Percentiles rank a stretch among this genome's conserved stretches.
Conservation (phyloP, 2,329 filamentous ascomycete species). For the Colletotrichum spinosum region DNA sequence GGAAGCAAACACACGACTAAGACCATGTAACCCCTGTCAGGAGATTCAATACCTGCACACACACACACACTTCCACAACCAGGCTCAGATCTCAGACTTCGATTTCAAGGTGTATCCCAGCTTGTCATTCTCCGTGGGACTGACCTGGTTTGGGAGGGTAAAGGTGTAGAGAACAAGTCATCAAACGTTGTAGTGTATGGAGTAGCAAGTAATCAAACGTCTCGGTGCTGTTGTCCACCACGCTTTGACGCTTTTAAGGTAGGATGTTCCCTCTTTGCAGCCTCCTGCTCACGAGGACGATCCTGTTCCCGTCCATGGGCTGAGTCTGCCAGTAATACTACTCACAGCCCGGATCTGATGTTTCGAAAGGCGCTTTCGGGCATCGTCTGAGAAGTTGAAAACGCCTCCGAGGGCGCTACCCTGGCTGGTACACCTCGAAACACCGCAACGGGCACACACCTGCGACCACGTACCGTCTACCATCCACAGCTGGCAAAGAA, state of each 20-base stretch:
- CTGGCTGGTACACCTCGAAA: slow-evolving; percentile 20
- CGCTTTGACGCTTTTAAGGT: slow-evolving; percentile 33
- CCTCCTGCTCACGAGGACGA: slow-evolving; percentile 17
- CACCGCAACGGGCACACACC: slow-evolving; percentile 15
- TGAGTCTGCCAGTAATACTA: slow-evolving; percentile 11
- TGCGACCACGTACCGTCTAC: slow-evolving; percentile 11
- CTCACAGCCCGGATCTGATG: slow-evolving; percentile 31
- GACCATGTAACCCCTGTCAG: slow-evolving; percentile 28
- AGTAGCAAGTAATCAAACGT: slow-evolving; percentile 56
- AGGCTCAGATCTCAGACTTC: too few species aligned
- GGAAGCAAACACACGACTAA: slow-evolving; percentile 24
- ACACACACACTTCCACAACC: too few species aligned
- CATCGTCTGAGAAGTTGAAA: slow-evolving; percentile 26
- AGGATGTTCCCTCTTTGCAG: slow-evolving; percentile 28
- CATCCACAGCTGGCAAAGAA: neutral
- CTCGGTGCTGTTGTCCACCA: slow-evolving; percentile 45
- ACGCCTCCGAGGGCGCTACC: slow-evolving; percentile 32
- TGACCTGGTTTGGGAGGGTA: neutral
- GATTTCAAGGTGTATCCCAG: too few species aligned
- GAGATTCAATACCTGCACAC: neutral
- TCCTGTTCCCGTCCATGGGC: slow-evolving; percentile 30
- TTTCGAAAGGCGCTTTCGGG: slow-evolving; percentile 38
- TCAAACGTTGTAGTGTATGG: slow-evolving; percentile 43
- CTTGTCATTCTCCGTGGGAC: too few species aligned
- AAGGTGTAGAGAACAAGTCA: neutral